Evolutionary conservation across 768 basidiomycete species (phyloP), one percentile per base, ranked within the genome.

Genomic region (Suillus subalutaceus): DNA sequence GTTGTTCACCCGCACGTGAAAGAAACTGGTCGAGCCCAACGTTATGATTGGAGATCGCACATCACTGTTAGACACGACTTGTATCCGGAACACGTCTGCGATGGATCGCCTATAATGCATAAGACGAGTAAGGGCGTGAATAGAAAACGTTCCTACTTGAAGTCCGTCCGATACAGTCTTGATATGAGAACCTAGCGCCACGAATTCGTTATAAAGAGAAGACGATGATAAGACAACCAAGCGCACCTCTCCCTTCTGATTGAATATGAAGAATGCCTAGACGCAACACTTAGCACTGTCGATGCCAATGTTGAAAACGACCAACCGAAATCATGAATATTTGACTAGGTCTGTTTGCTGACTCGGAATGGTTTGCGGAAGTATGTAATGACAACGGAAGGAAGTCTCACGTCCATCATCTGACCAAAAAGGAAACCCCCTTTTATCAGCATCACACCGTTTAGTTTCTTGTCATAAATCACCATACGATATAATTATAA

Each of bases 241-340:
- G 74, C 86, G 48, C 64, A 96, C 97, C 87, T 99, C 97, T 78
- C 97, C 97, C 79, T 99, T 98, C 79, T 96, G 95, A 76, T 98
- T 99, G 85, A 98, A 97, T 66, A 98, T 94, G 79, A 99, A 98
- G 88, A 98, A 98, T 58, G 93, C 96, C 96, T 98, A 70, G 61
- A 56, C n/a, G 18, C 43, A 16, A 43, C 50, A 15, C 37, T 41
- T 15, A 65, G 48, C 61, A 37, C 44, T 37, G 59, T 55, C 7
- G 61, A 18, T 32, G 55, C 55, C 35, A 55, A 56, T 26, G 37
- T 46, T 52, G 32, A n/a, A 43, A 23, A 56, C 20, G 59, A 69
- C 83, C 75, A 68, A 85, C 83, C 62, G 83, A 85, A 67, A 85
- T 85, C 83, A 85, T 85, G 63, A 32, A 62, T 59, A 44, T 64